Evolutionary conservation across 2,329 filamentous ascomycete species (phyloP), one percentile per base, ranked within the genome.

Genomic region (Meredithiella fracta): DNA sequence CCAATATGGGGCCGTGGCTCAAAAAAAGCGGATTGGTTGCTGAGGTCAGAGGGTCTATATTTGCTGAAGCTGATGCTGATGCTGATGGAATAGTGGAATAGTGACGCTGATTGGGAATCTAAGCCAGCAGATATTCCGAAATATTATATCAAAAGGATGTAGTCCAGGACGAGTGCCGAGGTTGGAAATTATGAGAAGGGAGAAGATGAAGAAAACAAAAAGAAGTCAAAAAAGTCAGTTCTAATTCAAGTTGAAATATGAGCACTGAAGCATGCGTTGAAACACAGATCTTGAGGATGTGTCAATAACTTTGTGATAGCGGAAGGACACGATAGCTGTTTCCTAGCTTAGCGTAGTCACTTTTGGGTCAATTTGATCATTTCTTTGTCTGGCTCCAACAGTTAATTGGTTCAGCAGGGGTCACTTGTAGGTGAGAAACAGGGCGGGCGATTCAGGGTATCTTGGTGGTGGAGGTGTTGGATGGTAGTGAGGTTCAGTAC

Each of bases 241-340:
- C 2, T 22, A 54, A 49, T 53, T 37, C 31, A 31, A 53, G 51
- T 17, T 53, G 40, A 26, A n/a, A 51, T 23, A 51, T 17, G 31
- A 51, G 26, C 29, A 54, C 52, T 29, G 17, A 51, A 37, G 49
- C 26, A 25, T 51, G 3, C 17, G 14, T 51, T 25, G 34, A 54
- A 54, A 54, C 26, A 15, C 7, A 29, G 31, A 42, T 23, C n/a
- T 23, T 9, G 25, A 17, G 38, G 51, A 54, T 42, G 34, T 34
- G 40, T 51, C 25, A 17, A 29, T 29, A 42, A 23, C 29, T 38
- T 38, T 25, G 29, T 23, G 31, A 38, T 26, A 17, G 42, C 49
- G 56, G 53, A 58, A 58, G 53, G 53, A 58, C 53, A 58, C 56
- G 56, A 58, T 58, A 47, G 23, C 56, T 58, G 47, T 54, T 55